Percentiles rank a stretch among this genome's conserved stretches.
Evolutionary conservation across 176 grass and related monocot species (phyloP).

Genomic region (Guadua angustifolia): DNA sequence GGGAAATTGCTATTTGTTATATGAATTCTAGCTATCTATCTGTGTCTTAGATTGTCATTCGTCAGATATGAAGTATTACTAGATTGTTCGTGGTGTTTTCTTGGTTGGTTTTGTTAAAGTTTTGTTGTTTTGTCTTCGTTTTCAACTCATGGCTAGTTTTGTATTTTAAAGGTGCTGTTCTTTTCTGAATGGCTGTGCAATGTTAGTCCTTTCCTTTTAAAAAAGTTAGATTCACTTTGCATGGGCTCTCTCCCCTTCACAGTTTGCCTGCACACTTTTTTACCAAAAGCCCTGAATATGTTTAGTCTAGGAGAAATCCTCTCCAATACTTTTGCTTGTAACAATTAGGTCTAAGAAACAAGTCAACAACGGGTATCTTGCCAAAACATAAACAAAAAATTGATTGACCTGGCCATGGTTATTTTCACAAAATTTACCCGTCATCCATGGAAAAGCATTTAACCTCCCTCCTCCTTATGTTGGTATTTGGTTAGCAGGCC

Average conservation of each 20-base stretch:
- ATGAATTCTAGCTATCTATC: constrained; percentile 40
- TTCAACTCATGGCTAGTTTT: constrained; percentile 10
- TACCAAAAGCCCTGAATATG: not conserved
- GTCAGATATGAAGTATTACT: constrained; percentile 42
- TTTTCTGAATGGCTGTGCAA: constrained; percentile 1
- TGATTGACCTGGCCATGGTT: not conserved
- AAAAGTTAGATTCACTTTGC: not conserved
- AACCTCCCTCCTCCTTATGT: not conserved
- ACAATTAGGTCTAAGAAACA: constrained; percentile 1
- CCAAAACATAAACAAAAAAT: not conserved
- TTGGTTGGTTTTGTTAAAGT: constrained; percentile 23
- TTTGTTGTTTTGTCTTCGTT: constrained; percentile 11
- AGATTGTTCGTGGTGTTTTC: constrained; percentile 1
- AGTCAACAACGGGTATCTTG: not conserved
- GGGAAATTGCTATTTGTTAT: constrained; percentile 43
- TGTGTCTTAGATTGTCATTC: constrained; percentile 51
- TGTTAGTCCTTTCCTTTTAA: not conserved
- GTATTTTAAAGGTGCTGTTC: not conserved
- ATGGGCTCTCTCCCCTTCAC: not conserved
- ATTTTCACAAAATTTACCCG: not conserved
- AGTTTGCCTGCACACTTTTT: not conserved
- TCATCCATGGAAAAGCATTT: not conserved
- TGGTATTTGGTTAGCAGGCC: not conserved
- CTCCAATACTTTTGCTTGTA: not conserved
- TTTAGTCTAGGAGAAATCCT: not conserved